Evolutionary conservation across 306 rosid species (phyloP).

Genomic region (Vachellia pachyceras): DNA sequence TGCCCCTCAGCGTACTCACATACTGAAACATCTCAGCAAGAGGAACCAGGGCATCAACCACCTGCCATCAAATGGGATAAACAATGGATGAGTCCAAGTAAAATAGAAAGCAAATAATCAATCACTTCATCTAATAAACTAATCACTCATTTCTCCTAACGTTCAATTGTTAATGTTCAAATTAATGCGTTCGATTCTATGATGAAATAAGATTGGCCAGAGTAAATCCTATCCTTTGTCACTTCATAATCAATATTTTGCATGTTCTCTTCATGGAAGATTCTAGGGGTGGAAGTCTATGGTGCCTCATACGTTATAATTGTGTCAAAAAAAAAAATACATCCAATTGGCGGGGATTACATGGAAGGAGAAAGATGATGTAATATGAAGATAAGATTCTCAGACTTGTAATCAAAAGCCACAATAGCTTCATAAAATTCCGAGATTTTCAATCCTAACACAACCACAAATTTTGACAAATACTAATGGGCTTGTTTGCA

Average conservation of each 20-base stretch:
- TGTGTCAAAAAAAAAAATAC: constrained; percentile 5
- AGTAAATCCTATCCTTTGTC: neutral
- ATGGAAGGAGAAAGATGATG: neutral
- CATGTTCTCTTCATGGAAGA: constrained; percentile 9
- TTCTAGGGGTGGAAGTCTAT: neutral
- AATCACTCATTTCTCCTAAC: neutral
- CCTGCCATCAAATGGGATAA: constrained; percentile 56
- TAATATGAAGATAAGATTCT: neutral
- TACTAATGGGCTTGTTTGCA: too few species aligned
- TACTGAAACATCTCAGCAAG: constrained; percentile 98
- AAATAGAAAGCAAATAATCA: neutral
- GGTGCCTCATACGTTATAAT: constrained; percentile 18
- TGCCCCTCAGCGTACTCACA: constrained; percentile 89
- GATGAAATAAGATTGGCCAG: neutral
- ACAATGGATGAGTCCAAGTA: neutral
- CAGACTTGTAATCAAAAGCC: neutral
- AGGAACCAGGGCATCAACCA: constrained; percentile 88
- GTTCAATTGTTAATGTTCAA: neutral
- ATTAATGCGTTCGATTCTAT: neutral
- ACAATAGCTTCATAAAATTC: neutral
- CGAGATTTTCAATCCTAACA: neutral
- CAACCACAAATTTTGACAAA: neutral
- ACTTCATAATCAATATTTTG: neutral
- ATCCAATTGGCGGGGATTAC: neutral
- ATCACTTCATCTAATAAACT: neutral